phyloP scores from a whole-genome alignment of 140 eudicot species.

The Erigeron philadelphicus region DNA sequence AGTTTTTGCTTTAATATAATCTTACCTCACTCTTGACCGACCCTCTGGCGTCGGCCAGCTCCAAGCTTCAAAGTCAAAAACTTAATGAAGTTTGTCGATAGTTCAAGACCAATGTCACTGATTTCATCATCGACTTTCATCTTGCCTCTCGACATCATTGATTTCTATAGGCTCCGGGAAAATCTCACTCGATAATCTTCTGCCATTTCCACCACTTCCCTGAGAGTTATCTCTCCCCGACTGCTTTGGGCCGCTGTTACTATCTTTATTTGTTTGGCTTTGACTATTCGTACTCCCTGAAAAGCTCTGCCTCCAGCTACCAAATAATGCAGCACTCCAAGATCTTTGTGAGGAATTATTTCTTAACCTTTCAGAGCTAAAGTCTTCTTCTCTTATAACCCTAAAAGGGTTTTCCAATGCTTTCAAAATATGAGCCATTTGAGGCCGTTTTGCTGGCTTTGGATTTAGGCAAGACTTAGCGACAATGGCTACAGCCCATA shows the following conservation, averaged over 20 bases:
- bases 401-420: constrained; percentile 84
- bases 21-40: neutral
- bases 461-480: constrained; percentile 84
- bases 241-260: constrained; percentile 31
- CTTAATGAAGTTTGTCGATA: neutral
- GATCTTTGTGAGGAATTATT: constrained; percentile 60
- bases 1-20: neutral
- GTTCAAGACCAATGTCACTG: constrained; percentile 4
- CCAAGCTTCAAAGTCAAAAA: neutral
- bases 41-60: neutral
- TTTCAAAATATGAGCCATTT: constrained; percentile 64
- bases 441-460: constrained; percentile 60
- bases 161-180: constrained; percentile 51
- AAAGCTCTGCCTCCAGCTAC: constrained; percentile 78
- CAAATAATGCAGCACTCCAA: constrained; percentile 70
- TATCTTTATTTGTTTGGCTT: constrained; percentile 38
- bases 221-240: constrained; percentile 48
- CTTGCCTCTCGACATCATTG: constrained; percentile 41
- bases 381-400: constrained; percentile 70
- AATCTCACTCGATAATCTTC: constrained; percentile 50
- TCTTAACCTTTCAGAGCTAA: constrained; percentile 61
- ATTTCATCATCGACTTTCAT: constrained; percentile 25
- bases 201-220: constrained; percentile 56
- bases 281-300: constrained; percentile 44
- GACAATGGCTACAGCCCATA: constrained; percentile 87